These are phyloP conservation scores for Aspergillus sp. DNA, from an alignment of 2,329 filamentous ascomycete genomes.

Conservation along the genomic window DNA sequence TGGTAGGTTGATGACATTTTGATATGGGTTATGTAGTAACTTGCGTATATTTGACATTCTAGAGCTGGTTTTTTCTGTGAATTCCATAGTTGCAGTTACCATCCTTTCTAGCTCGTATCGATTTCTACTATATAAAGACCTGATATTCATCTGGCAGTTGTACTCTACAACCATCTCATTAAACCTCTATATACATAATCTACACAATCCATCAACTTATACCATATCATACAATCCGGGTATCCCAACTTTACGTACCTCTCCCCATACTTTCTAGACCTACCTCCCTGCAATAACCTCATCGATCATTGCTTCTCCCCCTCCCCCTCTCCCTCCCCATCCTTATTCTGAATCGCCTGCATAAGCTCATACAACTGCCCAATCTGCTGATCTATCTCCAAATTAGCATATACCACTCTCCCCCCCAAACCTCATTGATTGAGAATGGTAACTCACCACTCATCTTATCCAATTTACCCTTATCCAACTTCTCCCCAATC, in stretches of 20 bases:
- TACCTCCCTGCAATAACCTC: neutral
- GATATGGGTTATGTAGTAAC: too few relatives aligned
- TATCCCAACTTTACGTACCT: neutral
- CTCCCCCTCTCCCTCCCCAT: slow-evolving; percentile 26
- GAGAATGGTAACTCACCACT: too few relatives aligned
- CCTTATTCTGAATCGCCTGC: slow-evolving; percentile 68
- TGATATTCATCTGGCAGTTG: too few relatives aligned
- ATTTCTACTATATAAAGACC: too few relatives aligned
- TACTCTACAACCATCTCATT: neutral
- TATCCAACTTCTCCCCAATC: slow-evolving; percentile 81
- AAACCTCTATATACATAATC: neutral
- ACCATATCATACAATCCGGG: neutral
- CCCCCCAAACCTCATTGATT: too few relatives aligned
- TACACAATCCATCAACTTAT: too few relatives aligned
- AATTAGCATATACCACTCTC: slow-evolving; percentile 40
- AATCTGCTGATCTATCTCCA: slow-evolving; percentile 76
- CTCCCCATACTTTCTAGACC: neutral
- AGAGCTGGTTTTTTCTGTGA: too few relatives aligned
- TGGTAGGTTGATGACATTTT: too few relatives aligned
- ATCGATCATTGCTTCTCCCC: neutral
- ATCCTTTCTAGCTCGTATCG: too few relatives aligned
- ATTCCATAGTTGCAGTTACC: too few relatives aligned
- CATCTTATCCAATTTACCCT: slow-evolving; percentile 85
- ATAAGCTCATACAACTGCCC: slow-evolving; percentile 93
- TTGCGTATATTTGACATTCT: too few relatives aligned